Base-by-base conservation (phyloP, 768 basidiomycete genomes). In the Tylopilus rubrobrunneus region DNA sequence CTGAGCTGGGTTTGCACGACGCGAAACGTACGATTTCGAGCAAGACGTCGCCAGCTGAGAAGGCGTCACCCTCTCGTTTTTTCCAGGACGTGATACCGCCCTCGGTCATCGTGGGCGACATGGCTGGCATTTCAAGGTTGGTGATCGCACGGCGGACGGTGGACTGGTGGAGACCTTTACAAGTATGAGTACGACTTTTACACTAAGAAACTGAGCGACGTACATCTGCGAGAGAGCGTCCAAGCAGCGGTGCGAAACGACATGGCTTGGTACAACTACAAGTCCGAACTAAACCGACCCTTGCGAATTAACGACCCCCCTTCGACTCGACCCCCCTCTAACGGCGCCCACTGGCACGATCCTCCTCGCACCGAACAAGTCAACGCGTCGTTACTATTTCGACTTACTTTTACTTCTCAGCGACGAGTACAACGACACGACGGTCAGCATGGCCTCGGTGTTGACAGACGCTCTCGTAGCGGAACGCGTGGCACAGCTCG, bases 71-170 rank as follows among this genome's bases (percentile, higher is more conserved):
- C 62, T 89, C 87, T 58, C 79, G 78, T 73, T 87, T 87, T 76
- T 96, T 97, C 94, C 96, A 98, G 4, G 78, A 78, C 1, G 92
- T 77, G 58, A 98, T 90, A 3, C 88, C 92, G 42, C 95, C 94
- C 71, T 97, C 94, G 0, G 90, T 93, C 89, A 98, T 94, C 12
- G 92, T 96, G 14, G 93, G 94, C 3, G 89, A 94, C 93, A 98
- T 96, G 54, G 95, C 95, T 5, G 95, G 95, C 92, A 98, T 96
- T 61, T 82, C 75, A 54, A 96, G 81, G 57, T 84, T 80, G 45
- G 89, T 85, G 48, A 91, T 78, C 31, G 86, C 91, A 59, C 71
- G 71, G 42, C 81, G 78, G 43, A 68, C 62, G 48, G 71, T 62
- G 43, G 81, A 75, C 36, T 76, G 71, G 67, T 86, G 87, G 48